Conservation (phyloP, 495 filamentous ascomycete species). For the Alectoria sarmentosa region DNA sequence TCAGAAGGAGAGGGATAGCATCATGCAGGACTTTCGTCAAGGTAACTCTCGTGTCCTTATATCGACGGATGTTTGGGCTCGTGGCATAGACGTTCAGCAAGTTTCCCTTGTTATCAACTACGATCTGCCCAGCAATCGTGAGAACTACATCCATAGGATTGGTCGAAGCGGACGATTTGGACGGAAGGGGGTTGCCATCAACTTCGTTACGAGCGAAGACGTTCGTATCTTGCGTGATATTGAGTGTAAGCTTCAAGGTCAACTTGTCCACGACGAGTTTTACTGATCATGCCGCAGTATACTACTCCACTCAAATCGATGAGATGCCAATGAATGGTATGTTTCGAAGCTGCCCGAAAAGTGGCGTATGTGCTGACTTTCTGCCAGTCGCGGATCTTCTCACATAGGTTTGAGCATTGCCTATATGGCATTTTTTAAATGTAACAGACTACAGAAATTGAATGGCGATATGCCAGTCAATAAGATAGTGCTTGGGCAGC, state of each 20-base stretch:
- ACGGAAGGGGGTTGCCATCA: conserved; percentile 98
- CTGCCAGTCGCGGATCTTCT: conserved; percentile 57
- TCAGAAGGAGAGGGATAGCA: conserved; percentile 92
- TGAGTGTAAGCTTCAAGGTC: conserved; percentile 53
- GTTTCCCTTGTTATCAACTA: conserved; percentile 99
- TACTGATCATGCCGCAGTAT: conserved; percentile 50
- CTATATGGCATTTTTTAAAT: too few species aligned
- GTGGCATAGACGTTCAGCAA: conserved; percentile 99
- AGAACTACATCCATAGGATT: conserved; percentile 99
- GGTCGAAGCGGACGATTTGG: conserved; percentile 94
- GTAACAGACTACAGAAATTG: too few species aligned
- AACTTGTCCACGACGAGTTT: too few species aligned
- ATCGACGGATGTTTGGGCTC: conserved; percentile 92
- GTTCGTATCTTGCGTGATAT: conserved; percentile 97
- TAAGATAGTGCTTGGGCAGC: too few species aligned
- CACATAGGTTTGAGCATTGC: conserved; percentile 21
- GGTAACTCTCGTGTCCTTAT: conserved; percentile 97
- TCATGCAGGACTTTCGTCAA: conserved; percentile 98
- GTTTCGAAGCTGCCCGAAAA: too few species aligned
- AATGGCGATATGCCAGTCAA: too few species aligned
- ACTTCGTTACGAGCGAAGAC: conserved; percentile 97
- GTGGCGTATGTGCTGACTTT: conserved; percentile 20
- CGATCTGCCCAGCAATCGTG: conserved; percentile 95
- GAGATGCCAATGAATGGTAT: conserved; percentile 98
- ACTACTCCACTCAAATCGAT: conserved; percentile 97